A percentile compares a stretch with the other conserved stretches of the same genome.
phyloP scores from a whole-genome alignment of 73 alveolate genomes.

The Paramecium biaurelia region DNA sequence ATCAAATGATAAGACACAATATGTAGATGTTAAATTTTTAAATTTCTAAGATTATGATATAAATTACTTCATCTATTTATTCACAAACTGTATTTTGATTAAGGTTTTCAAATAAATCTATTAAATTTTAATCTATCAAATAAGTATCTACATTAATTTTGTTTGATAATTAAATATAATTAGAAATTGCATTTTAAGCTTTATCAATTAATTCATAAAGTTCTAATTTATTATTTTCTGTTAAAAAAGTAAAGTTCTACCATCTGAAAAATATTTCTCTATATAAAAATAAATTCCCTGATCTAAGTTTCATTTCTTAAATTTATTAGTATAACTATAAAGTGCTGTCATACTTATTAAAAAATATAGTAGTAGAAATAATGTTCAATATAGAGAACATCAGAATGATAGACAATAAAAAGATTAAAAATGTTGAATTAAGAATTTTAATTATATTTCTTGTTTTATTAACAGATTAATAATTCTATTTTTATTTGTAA shows the following conservation, averaged over 20 bases:
- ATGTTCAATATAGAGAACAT: neutral
- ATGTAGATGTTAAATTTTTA: neutral
- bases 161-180: neutral
- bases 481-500: neutral
- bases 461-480: neutral
- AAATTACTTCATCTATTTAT: neutral
- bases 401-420: neutral
- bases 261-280: neutral
- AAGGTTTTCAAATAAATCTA: neutral
- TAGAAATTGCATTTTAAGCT: neutral
- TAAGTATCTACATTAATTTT: neutral
- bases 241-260: neutral
- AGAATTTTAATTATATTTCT: neutral
- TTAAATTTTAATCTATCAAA: neutral
- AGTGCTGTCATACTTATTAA: neutral
- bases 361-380: neutral
- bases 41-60: neutral
- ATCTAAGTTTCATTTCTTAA: neutral
- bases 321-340: neutral
- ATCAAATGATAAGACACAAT: neutral
- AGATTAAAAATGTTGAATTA: neutral
- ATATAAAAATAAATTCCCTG: neutral
- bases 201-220: neutral
- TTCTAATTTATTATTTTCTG: neutral
- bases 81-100: neutral